These are phyloP conservation scores for Xylariaceae sp. DNA, from an alignment of 2,329 filamentous ascomycete species.

Conservation along the genomic window DNA sequence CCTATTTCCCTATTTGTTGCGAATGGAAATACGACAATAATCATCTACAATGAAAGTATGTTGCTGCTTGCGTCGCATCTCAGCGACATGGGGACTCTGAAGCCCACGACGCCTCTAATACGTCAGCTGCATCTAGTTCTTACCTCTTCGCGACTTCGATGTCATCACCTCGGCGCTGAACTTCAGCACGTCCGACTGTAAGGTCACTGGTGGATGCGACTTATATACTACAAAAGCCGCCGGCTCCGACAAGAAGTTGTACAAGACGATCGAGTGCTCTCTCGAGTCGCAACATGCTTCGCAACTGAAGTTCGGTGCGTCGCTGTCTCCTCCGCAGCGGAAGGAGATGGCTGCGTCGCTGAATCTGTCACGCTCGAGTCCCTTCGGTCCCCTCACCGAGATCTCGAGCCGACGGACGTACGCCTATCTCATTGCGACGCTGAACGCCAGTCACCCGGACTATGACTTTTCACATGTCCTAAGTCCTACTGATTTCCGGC, in stretches of 20 bases:
- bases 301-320: slow-evolving; percentile 77
- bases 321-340: slow-evolving; percentile 76
- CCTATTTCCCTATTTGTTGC: not conserved
- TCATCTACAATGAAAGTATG: slow-evolving; percentile 29
- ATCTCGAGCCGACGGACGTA: slow-evolving; percentile 86
- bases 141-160: slow-evolving; percentile 87
- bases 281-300: slow-evolving; percentile 89
- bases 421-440: slow-evolving; percentile 90
- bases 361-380: slow-evolving; percentile 79
- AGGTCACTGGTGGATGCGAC: slow-evolving; percentile 89
- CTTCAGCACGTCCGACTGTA: slow-evolving; percentile 89
- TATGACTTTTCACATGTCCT: slow-evolving; percentile 96
- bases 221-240: slow-evolving; percentile 97
- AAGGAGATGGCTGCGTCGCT: slow-evolving; percentile 61
- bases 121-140: slow-evolving; percentile 55
- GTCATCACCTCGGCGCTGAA: slow-evolving; percentile 88
- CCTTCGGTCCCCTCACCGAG: slow-evolving; percentile 86
- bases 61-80: slow-evolving; percentile 8
- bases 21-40: slow-evolving; percentile 2
- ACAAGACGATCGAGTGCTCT: slow-evolving; percentile 89
- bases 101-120: slow-evolving; percentile 7
- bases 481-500: slow-evolving; percentile 82
- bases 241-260: slow-evolving; percentile 92
- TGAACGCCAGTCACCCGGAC: slow-evolving; percentile 92
- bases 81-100: not conserved